These are phyloP conservation scores for Trichocladium uniseriatum DNA, from an alignment of 495 filamentous ascomycete genomes.

Conservation along the genomic window DNA sequence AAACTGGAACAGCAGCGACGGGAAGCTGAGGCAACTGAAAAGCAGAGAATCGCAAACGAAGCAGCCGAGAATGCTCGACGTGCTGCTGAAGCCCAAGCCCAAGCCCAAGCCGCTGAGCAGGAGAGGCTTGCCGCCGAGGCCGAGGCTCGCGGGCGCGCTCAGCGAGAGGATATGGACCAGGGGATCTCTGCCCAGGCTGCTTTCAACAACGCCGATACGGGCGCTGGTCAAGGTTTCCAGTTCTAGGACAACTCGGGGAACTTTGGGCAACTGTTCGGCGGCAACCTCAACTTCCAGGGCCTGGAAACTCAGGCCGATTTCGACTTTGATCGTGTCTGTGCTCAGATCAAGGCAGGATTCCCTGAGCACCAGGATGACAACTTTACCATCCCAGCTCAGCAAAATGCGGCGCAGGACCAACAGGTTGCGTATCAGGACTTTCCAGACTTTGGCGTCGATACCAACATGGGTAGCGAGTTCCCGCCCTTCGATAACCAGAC, in stretches of 20 bases:
- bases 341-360: neutral
- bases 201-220: neutral
- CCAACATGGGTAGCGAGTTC: neutral
- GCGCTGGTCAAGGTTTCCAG: conserved; percentile 4
- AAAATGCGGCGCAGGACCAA: neutral
- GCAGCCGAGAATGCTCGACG: neutral
- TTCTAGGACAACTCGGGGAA: conserved; percentile 5
- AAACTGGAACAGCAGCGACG: too few species aligned
- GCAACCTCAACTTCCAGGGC: neutral
- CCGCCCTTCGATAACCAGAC: too few species aligned
- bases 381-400: neutral
- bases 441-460: too few species aligned
- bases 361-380: neutral
- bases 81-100: neutral
- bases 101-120: neutral
- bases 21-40: neutral
- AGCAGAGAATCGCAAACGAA: neutral
- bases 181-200: neutral
- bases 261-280: conserved; percentile 3
- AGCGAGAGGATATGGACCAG: neutral
- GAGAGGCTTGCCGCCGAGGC: neutral
- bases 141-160: neutral
- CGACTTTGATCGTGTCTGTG: neutral
- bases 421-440: too few species aligned
- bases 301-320: neutral